Base-by-base conservation (phyloP, 768 basidiomycete species). In the Hemileccinum rubropunctum region DNA sequence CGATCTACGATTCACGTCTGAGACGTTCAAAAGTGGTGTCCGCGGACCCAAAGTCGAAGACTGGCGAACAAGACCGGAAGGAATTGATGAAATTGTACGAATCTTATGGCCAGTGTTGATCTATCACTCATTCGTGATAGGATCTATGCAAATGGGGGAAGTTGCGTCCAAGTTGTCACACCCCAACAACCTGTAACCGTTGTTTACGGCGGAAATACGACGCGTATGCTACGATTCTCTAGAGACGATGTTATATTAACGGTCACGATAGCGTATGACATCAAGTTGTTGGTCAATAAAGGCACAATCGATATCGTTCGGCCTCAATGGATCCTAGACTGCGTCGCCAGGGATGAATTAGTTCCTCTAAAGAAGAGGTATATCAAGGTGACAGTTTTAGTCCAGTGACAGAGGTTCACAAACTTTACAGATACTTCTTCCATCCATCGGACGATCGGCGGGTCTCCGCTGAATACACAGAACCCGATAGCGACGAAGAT, bases 241-340 rank as follows among this genome's bases (percentile, higher is more conserved):
- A 12, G 23, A 43, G 26, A 45, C 39, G 35, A 3, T 11, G 14
- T 14, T n/a, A 4, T 11, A 8, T 39, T 53, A 12, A 60, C 12
- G 6, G 26, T 3, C 34, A 26, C 15, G 1, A 17, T 47, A 90
- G 88, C 86, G 0, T 86, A 84, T 58, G 83, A 88, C 57, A 72
- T 91, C 57, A 84, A 80, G 64, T 66, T 82, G 47, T 68, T 88
- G 48, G 84, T 91, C 44, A 76, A 85, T 49, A 90, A 88, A 58
- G 84, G 77, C 4, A 72, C 74, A 1, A 72, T 83, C 48, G 86
- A 91, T 54, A 82, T 95, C 43, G 71, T 95, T 51, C 83, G 78
- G 48, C 91, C 95, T 0, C 70, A 78, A 26, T 98, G 94, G 93
- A 73, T 98, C 47, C 62, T 75, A 33, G 89, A 93, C 60, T 94